Base-by-base conservation (phyloP, 2,329 filamentous ascomycete genomes). In the Cercospora zeina region DNA sequence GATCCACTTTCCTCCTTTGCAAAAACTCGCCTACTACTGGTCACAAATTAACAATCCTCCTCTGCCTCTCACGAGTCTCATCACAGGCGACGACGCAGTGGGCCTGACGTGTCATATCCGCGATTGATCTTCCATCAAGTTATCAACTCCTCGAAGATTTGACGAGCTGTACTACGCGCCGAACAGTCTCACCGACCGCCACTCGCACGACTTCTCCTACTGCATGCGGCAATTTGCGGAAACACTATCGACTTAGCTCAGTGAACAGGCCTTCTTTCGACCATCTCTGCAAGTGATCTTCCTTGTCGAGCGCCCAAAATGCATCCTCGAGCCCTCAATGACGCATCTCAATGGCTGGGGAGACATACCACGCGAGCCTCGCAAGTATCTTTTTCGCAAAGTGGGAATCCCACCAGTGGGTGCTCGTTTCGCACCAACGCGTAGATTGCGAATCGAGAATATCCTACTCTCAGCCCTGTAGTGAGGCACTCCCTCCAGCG, bases 381-480 rank as follows among this genome's bases (percentile, higher is more conserved):
- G 31, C 50, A 34, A 21, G 33, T 21, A 54, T 24, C 19, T 19
- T 27, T 16, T 16, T 24, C 9, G 24, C 21, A 16, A 27, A 50
- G 34, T 58, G 56, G 56, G 51, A 33, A 58, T 50, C 39, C 31
- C 45, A 21, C 42, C 31, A 39, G 31, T 50, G 45, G 10, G 21
- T 50, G 42, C 30, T 16, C 21, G 27, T 36, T 30, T 16, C 54
- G 45, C 31, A 39, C 19, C 24, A 45, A 39, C n/a, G 27, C 42
- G 49, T 57, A 57, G 54, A 57, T 47, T 57, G 54, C 54, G 21
- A 21, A n/a, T 31, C 37, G 54, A 57, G n/a, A 49, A 57, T 21
- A 49, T 47, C 37, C 54, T 49, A 31, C 54, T 11, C n/a, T 49
- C 21, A 49, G 42, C 42, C 42, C 42, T 49, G 42, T 49, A 21